Percentiles rank a stretch among this genome's conserved stretches.
phyloP scores from a whole-genome alignment of 139 green algal genomes.

The Coccomyxa sp. region DNA sequence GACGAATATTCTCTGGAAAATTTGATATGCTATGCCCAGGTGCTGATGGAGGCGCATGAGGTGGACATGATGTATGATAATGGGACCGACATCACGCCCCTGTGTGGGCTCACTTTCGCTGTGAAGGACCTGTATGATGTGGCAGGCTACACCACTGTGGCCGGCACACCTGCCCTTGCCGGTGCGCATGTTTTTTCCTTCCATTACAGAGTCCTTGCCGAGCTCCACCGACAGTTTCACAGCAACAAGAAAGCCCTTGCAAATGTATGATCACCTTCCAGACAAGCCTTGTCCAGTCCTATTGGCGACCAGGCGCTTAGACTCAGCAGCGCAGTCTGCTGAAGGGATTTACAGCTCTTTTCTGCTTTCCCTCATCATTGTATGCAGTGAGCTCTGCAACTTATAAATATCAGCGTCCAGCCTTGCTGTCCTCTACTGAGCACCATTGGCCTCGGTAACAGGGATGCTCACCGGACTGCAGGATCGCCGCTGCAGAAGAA shows the following conservation, averaged over 20 bases:
- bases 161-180: constrained; percentile 11
- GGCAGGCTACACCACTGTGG: constrained; percentile 14
- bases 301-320: no score
- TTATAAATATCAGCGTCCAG: no score
- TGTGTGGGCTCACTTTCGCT: neutral
- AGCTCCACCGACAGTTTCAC: neutral
- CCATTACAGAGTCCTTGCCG: neutral
- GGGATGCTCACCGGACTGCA: no score
- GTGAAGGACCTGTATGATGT: constrained; percentile 4
- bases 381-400: no score
- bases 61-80: neutral
- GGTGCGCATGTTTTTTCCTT: neutral
- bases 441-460: no score
- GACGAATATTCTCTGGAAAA: neutral
- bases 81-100: neutral
- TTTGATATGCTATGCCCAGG: neutral
- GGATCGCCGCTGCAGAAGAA: neutral
- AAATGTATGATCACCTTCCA: no score
- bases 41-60: neutral
- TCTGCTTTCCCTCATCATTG: no score
- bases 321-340: no score
- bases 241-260: no score
- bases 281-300: no score
- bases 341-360: no score
- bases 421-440: no score